Evolutionary conservation across 1,284 basidiomycete genomes (phyloP).

Genomic region (Leccinum pachyderme): DNA sequence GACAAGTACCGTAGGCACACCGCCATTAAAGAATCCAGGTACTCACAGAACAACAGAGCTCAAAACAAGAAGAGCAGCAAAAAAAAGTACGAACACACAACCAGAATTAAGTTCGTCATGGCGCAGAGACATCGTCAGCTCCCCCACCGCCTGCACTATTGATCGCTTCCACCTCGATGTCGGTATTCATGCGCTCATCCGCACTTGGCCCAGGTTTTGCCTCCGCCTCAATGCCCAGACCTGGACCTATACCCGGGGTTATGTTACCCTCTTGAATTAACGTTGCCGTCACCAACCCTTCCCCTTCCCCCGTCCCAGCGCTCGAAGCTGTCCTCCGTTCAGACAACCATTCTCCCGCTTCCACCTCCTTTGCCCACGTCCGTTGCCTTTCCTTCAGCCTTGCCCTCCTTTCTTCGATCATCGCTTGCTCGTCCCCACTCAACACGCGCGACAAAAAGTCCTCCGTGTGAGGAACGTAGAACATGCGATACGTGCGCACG

Average conservation of each 20-base stretch:
- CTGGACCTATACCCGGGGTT: background rate
- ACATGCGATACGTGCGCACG: conserved; percentile 81
- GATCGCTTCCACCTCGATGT: background rate
- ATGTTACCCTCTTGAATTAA: background rate
- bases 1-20: too few relatives aligned
- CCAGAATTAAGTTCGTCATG: conserved; percentile 11
- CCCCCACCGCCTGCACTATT: background rate
- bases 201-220: background rate
- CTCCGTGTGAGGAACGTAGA: conserved; percentile 75
- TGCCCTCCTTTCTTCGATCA: background rate
- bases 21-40: background rate
- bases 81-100: background rate
- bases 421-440: conserved; percentile 11
- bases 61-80: background rate
- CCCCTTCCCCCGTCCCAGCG: background rate
- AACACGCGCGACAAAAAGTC: conserved; percentile 51
- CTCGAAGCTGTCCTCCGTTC: background rate
- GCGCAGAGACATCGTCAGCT: background rate
- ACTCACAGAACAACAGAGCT: background rate
- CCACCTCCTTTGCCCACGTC: conserved; percentile 19
- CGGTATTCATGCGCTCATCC: background rate
- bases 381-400: conserved; percentile 11
- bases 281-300: background rate
- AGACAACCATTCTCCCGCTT: conserved; percentile 15
- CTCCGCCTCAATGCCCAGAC: background rate